Conservation (phyloP, 495 filamentous ascomycete species). For the Antarctomyces pellizariae region DNA sequence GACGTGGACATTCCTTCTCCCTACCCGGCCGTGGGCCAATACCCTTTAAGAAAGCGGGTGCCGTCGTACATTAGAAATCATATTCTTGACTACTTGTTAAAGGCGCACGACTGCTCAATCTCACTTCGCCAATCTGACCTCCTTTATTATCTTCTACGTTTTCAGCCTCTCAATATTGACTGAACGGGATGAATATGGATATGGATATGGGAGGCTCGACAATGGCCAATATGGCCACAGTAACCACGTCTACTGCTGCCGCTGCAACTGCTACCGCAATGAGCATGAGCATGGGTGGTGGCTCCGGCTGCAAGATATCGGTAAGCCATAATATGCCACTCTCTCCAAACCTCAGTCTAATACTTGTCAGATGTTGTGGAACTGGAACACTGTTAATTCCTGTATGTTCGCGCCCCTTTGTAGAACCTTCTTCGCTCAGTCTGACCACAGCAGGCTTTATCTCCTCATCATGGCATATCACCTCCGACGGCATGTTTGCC, state of each 20-base stretch:
- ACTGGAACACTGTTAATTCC: slow-evolving; percentile 46
- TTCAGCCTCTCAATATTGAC: too few species aligned
- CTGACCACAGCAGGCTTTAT: slow-evolving; percentile 29
- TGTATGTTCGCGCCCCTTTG: slow-evolving; percentile 18
- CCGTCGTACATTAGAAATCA: too few species aligned
- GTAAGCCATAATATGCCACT: slow-evolving; percentile 8
- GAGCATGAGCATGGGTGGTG: slow-evolving; percentile 12
- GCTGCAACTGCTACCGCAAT: slow-evolving; percentile 3
- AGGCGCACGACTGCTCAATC: too few species aligned
- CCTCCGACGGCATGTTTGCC: slow-evolving; percentile 34
- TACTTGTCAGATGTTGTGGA: slow-evolving; percentile 42
- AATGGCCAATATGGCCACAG: slow-evolving; percentile 2
- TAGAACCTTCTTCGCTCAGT: slow-evolving; percentile 1
- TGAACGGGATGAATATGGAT: slow-evolving; percentile 6
- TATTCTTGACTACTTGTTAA: too few species aligned
- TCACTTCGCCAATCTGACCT: too few species aligned
- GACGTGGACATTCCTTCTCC: too few species aligned
- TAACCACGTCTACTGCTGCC: slow-evolving; percentile 4
- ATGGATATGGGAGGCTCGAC: slow-evolving; percentile 8
- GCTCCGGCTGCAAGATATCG: slow-evolving; percentile 19
- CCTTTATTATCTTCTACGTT: too few species aligned
- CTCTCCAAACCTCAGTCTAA: slow-evolving; percentile 1
- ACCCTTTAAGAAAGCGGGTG: too few species aligned
- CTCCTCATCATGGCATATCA: slow-evolving; percentile 38
- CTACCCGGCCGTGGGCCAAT: too few species aligned